Conservation (phyloP, 2,329 filamentous ascomycete species). For the Alternaria sp. region DNA sequence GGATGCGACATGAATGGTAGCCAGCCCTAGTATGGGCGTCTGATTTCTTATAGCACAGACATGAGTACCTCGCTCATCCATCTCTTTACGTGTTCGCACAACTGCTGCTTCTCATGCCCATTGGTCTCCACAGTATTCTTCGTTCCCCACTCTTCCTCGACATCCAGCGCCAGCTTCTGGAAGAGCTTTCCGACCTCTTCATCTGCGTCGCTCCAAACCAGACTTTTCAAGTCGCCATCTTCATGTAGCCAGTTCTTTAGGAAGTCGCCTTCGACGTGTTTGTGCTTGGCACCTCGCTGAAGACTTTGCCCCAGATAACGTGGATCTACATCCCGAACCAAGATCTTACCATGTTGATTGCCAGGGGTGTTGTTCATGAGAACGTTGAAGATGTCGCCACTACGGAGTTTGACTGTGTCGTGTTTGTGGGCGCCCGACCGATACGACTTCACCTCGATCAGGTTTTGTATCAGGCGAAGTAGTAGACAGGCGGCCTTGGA, state of each 20-base stretch:
- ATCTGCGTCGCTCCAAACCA: constrained; percentile 25
- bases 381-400: constrained; percentile 27
- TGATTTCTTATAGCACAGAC: constrained; percentile 25
- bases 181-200: constrained; percentile 30
- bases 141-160: constrained; percentile 24
- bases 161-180: constrained; percentile 25
- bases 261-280: constrained; percentile 53
- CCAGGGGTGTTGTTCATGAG: constrained; percentile 34
- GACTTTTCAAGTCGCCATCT: constrained; percentile 21
- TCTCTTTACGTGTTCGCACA: constrained; percentile 9
- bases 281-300: constrained; percentile 27
- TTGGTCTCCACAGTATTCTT: constrained; percentile 13
- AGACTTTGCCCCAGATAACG: constrained; percentile 20
- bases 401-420: constrained; percentile 17
- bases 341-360: constrained; percentile 23
- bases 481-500: constrained; percentile 65
- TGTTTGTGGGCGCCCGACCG: constrained; percentile 21
- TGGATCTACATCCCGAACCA: constrained; percentile 36
- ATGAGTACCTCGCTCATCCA: constrained; percentile 35
- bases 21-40: background rate
- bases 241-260: constrained; percentile 41
- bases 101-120: constrained; percentile 11
- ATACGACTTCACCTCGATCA: constrained; percentile 49
- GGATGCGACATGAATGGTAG: background rate
- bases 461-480: constrained; percentile 74